These are phyloP conservation scores for Populus ilicifolia DNA, from an alignment of 345 rosid species.

Conservation along the genomic window DNA sequence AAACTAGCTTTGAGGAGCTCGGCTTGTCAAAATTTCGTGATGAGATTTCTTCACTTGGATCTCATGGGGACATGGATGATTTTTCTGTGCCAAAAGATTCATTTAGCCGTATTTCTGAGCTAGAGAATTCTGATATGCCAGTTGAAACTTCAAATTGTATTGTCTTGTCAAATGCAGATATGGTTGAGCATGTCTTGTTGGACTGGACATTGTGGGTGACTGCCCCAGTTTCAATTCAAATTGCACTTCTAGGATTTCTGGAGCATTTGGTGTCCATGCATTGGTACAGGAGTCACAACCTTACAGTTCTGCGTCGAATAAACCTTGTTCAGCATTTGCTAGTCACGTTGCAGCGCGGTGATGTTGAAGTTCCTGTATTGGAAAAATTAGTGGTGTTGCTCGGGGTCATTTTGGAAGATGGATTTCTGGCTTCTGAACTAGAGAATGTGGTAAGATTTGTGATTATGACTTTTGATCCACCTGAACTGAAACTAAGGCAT, in stretches of 20 bases:
- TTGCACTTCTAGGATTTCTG: conserved; percentile 86
- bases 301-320: conserved; percentile 84
- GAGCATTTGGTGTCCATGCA: conserved; percentile 99
- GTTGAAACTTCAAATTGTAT: conserved; percentile 95
- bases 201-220: conserved; percentile 99
- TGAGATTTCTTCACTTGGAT: conserved; percentile 82
- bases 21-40: conserved; percentile 73
- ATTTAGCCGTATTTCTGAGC: conserved; percentile 88
- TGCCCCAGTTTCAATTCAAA: conserved; percentile 88
- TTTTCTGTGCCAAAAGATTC: conserved; percentile 86
- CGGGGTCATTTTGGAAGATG: conserved; percentile 98
- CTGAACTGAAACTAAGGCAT: conserved; percentile 68
- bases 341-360: conserved; percentile 97
- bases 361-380: conserved; percentile 95
- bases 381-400: conserved; percentile 95
- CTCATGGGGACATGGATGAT: conserved; percentile 94
- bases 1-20: conserved; percentile 75
- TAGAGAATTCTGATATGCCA: conserved; percentile 72
- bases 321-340: conserved; percentile 94
- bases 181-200: conserved; percentile 98
- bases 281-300: conserved; percentile 99
- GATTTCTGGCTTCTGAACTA: conserved; percentile 88
- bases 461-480: conserved; percentile 97
- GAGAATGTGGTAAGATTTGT: conserved; percentile 96
- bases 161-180: conserved; percentile 91